These are phyloP conservation scores for Yamagishiella unicocca DNA, from an alignment of 139 green algal genomes.

Conservation along the genomic window DNA sequence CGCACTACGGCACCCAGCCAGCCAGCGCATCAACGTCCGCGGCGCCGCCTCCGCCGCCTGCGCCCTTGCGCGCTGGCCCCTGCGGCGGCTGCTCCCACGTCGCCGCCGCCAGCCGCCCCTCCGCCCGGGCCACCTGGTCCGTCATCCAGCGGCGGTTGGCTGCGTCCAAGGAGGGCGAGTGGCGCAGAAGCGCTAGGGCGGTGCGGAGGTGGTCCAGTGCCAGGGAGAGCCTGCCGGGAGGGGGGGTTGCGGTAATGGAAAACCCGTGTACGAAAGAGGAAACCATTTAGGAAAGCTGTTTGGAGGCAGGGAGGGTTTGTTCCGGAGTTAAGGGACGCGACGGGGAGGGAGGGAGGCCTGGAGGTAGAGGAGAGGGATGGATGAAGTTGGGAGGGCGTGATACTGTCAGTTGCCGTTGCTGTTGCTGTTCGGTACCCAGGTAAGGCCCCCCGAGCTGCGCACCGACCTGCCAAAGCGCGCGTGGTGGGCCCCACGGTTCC, in stretches of 20 bases:
- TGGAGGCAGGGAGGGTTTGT: too few relatives aligned
- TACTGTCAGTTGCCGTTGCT: too few relatives aligned
- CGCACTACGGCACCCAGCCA: background rate
- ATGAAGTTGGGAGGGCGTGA: too few relatives aligned
- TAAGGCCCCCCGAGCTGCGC: too few relatives aligned
- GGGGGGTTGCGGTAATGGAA: too few relatives aligned
- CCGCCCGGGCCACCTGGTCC: background rate
- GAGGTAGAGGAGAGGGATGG: too few relatives aligned
- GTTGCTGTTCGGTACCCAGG: too few relatives aligned
- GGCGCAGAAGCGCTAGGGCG: conserved; percentile 10
- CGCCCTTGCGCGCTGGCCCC: background rate
- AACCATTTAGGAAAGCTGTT: too few relatives aligned
- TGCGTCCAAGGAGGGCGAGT: conserved; percentile 7
- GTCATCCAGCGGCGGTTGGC: conserved; percentile 19
- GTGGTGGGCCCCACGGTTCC: conserved; percentile 46
- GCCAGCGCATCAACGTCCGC: background rate
- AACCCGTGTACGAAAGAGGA: too few relatives aligned
- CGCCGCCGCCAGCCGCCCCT: background rate
- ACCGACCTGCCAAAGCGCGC: conserved; percentile 22
- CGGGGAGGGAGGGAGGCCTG: too few relatives aligned
- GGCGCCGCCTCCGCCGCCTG: background rate
- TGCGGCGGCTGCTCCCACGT: background rate
- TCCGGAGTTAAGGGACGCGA: too few relatives aligned
- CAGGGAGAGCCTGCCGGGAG: background rate
- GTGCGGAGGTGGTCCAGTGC: conserved; percentile 15